phyloP scores from a whole-genome alignment of 805 yeast genomes.

The Wickerhamomyces xylosicus region DNA sequence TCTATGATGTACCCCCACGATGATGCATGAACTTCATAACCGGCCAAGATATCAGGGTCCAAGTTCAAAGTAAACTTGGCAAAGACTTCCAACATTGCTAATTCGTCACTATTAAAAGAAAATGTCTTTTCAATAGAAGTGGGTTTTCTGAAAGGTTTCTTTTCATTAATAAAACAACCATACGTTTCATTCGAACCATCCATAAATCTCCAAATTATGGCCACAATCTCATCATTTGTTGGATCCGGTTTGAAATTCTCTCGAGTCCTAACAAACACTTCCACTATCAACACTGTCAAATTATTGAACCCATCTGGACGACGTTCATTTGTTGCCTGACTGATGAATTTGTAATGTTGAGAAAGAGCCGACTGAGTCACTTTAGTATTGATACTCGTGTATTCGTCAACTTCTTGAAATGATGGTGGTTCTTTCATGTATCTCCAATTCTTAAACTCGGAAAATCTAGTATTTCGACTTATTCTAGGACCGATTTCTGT shows the following conservation, averaged over 20 bases:
- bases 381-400: constrained; percentile 6
- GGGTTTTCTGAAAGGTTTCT: constrained; percentile 5
- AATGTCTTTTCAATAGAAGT: constrained; percentile 23
- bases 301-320: constrained; percentile 32
- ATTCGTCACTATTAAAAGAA: constrained; percentile 28
- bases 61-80: constrained; percentile 42
- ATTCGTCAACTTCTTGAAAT: constrained; percentile 16
- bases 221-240: constrained; percentile 38
- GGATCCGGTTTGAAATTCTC: constrained; percentile 56
- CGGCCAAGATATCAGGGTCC: constrained; percentile 86
- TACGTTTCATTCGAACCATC: constrained; percentile 27
- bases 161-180: constrained; percentile 26
- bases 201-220: constrained; percentile 57
- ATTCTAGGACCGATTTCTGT: too few species aligned
- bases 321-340: constrained; percentile 23
- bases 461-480: background rate
- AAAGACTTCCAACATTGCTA: constrained; percentile 45
- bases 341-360: constrained; percentile 29
- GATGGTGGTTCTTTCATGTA: constrained; percentile 40
- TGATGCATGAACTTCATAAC: constrained; percentile 67
- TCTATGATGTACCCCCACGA: constrained; percentile 91
- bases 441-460: constrained; percentile 28
- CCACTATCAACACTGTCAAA: constrained; percentile 53
- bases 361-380: constrained; percentile 43
- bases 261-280: constrained; percentile 54